Conservation (phyloP, 805 yeast genomes). For the Candida ascalaphidarum region DNA sequence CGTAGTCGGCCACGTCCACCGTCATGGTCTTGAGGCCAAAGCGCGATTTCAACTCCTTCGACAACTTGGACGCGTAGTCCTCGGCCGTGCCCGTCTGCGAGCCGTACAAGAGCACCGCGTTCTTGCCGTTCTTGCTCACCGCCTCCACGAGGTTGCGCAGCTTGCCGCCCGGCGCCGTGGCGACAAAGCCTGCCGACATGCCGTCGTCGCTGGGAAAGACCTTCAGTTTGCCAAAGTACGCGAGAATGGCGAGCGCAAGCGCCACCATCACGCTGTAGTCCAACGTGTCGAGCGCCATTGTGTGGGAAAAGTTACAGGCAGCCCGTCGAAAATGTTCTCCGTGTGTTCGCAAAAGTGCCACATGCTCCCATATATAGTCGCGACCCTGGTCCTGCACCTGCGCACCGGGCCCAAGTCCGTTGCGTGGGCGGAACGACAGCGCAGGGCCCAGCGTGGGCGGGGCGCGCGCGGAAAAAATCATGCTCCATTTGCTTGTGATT, state of each 20-base stretch:
- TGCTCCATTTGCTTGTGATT: too few species aligned
- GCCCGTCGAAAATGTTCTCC: too few species aligned
- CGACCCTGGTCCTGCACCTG: too few species aligned
- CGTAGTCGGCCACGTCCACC: constrained; percentile 84
- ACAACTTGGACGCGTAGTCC: constrained; percentile 85
- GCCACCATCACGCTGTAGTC: constrained; percentile 64
- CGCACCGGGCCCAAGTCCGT: too few species aligned
- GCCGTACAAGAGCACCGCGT: constrained; percentile 76
- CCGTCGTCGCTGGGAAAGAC: constrained; percentile 29
- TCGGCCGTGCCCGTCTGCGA: constrained; percentile 99
- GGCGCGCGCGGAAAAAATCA: too few species aligned
- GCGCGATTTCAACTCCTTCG: constrained; percentile 78
- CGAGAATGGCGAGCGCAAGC: constrained; percentile 54
- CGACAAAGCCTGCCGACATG: constrained; percentile 20
- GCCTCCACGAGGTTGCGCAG: constrained; percentile 53
- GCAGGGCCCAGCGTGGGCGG: too few species aligned
- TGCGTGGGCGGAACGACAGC: too few species aligned
- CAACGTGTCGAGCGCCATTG: constrained; percentile 59
- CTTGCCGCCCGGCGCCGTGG: constrained; percentile 19
- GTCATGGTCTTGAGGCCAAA: constrained; percentile 78
- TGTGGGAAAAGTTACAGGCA: background rate
- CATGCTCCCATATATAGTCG: too few species aligned
- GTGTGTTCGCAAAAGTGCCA: too few species aligned
- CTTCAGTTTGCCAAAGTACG: constrained; percentile 59
- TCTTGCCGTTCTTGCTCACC: constrained; percentile 55